Evolutionary conservation across 768 basidiomycete species (phyloP), one percentile per base, ranked within the genome.

Genomic region (Kockovaella imperatae): DNA sequence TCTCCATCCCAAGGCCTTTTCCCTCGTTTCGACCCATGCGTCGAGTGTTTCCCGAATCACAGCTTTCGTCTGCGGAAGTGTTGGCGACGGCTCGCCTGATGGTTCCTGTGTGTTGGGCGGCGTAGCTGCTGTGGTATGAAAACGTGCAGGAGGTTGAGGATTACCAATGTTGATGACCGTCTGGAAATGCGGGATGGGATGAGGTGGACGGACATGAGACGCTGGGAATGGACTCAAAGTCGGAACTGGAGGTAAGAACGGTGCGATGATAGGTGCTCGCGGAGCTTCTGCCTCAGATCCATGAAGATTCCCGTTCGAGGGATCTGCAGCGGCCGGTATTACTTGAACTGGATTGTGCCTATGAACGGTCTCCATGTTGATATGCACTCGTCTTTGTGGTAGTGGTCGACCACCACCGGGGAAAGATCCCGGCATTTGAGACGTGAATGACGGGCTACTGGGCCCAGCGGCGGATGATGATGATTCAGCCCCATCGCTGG

Each of bases 1-100:
- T 24, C 64, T 42, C 62, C 61, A 63, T 17, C 64, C 64, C 1
- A 67, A 44, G 15, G 42, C 47, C 32, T 44, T 51, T 32, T 67
- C 64, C 13, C 55, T 35, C 5, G 47, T 49, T 25, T 39, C 18
- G 3, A 52, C 47, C 64, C 64, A 66, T 13, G 32, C 51, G 30
- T 65, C 57, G 2, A 65, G 53, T 3, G 55, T 42, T 44, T 56
- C 35, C 3, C 53, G 54, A 4, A 55, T 46, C 26, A 49, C 31
- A 18, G 47, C 35, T 23, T 20, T 8, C 15, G n/a, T 42, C 31
- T 32, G 31, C 10, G 31, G 10, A 32, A n/a, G 31, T 10, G n/a
- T 32, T n/a, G n/a, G 31, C 10, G 31, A n/a, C n/a, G 31, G 31
- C 10, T 10, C 10, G 10, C n/a, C 31, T 32, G 31, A 32, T 10